Base-by-base conservation (phyloP, 805 yeast genomes). In the Schizosaccharomyces osmophilus region DNA sequence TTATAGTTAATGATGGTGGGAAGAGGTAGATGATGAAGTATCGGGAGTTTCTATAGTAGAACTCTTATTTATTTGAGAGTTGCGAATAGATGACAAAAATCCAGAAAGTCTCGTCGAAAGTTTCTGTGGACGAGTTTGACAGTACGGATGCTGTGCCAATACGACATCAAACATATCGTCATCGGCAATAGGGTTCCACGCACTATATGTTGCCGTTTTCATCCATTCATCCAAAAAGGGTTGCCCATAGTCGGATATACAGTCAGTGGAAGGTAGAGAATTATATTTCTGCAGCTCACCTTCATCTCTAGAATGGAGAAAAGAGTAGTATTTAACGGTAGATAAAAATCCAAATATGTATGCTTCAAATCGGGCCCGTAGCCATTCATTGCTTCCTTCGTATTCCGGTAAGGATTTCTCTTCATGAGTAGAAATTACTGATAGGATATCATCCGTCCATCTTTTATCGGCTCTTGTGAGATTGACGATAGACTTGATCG, bases 321-420 rank as follows among this genome's bases (percentile, higher is more conserved):
- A 87, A 60, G 77, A 80, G 65, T 78, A 78, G 66, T 82, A 85
- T 70, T 94, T 84, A 26, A 79, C 81, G 31, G 85, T 77, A 0
- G 95, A 76, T 29, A 90, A 69, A 64, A 93, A 70, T 11, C 94
- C 87, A 63, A 84, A 78, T 31, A 89, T 71, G 68, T 93, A 93
- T 67, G 89, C 97, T 68, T 93, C 98, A 71, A 90, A 89, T 67
- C 82, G 87, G 72, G 82, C 78, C 61, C 97, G 73, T 41, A 93
- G 82, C 68, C 83, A 87, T 71, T 93, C 98, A 67, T 93, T 97
- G 65, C 86, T 82, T 2, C 90, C 90, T 55, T 73, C 78, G 78
- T 61, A 79, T 24, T n/a, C 45, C 41, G 55, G 48, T n/a, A 51
- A 29, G n/a, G 26, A 55, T 32, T 60, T 63, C 19, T 66, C 66